Evolutionary conservation across 164 flowering plant species (phyloP), one percentile per base, ranked within the genome.

Genomic region (Nelumbo lutea): DNA sequence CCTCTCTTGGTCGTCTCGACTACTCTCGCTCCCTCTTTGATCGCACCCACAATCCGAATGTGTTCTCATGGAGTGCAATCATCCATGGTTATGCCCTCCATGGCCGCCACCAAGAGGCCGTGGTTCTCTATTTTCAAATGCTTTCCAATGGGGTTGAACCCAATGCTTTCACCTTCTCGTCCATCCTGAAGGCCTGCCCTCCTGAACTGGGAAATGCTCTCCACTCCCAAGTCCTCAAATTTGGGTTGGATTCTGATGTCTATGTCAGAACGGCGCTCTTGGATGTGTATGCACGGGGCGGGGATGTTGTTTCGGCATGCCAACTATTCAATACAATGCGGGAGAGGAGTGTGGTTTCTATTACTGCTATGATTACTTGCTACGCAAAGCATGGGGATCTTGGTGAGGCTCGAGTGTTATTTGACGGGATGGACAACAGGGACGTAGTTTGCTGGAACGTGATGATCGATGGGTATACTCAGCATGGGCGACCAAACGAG

Each of bases 151-250:
- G 74, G 0, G 70, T 83, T 27, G 73, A 69, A 9, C 88, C 93
- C 13, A 86, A 82, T 71, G 80, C 74, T 9, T 88, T 78, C 72
- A 85, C 88, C 42, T 78, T 88, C 70, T 85, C 93, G 1, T 72
- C 86, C 11, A 51, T 83, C n/a, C 65, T 88, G 42, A 85, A 83
- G 59, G 50, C 65, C 5, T 86, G 87, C 70, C 65, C 82, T 0
- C 2, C 79, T 8, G 67, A 70, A n/a, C 42, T 68, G 10, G 90
- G 78, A 6, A 73, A 66, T 56, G 55, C 71, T 15, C 41, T 88
- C 2, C 92, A 88, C 51, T 65, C 71, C 38, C 88, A 81, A 2
- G 83, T 9, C 40, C 59, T 57, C 41, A 57, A 57, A 15, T 57
- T 57, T 7, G 11, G 59, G 27, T 15, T 57, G 9, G 59, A 53